Base-by-base conservation (phyloP, 495 filamentous ascomycete genomes). In the Hyaloscypha hepaticicola region DNA sequence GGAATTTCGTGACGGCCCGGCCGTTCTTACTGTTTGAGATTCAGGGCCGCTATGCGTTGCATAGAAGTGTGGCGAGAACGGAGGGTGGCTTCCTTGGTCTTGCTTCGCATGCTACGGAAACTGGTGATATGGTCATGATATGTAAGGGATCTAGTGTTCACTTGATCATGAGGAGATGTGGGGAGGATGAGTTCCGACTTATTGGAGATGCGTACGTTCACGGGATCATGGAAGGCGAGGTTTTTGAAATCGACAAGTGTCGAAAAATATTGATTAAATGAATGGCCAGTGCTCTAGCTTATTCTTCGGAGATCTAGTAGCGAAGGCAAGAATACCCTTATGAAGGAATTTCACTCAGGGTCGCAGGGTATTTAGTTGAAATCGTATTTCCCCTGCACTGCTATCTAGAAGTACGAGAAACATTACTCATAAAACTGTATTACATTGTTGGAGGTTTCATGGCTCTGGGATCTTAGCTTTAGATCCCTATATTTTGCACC, bases 151-250 rank as follows among this genome's bases (percentile, higher is more conserved):
- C 61, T 11, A 63, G 51, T n/a, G 52, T 63, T 3, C 61, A 51
- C 0, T 48, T 63, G 12, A 49, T 63, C 1, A 16, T 63, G 51
- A 55, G 61, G 28, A 55, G 33, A 33, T 21, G 33, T 19, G 61
- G 29, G 26, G 38, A 45, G 38, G 16, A 16, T 0, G 38, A 33
- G 21, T 68, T 50, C 51, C 24, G 27, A n/a, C 27, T 70, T 38
- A 27, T 70, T 16, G 65, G 68, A 25, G 65, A 70, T 55, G 56
- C 58, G 4, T 70, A 70, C 50, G 57, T 70, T 55, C 69, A 70
- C 51, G 69, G 69, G 12, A 61, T 69, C 27, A 66, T 72, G 60
- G 51, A 60, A 12, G 67, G 67, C 3, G 58, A 71, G 26, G 66
- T 41, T 16, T 61, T 50, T 50, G 21, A 52, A 8, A 41, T 16